phyloP scores from a whole-genome alignment of 495 filamentous ascomycete species.

The Cenococcum geophilum region DNA sequence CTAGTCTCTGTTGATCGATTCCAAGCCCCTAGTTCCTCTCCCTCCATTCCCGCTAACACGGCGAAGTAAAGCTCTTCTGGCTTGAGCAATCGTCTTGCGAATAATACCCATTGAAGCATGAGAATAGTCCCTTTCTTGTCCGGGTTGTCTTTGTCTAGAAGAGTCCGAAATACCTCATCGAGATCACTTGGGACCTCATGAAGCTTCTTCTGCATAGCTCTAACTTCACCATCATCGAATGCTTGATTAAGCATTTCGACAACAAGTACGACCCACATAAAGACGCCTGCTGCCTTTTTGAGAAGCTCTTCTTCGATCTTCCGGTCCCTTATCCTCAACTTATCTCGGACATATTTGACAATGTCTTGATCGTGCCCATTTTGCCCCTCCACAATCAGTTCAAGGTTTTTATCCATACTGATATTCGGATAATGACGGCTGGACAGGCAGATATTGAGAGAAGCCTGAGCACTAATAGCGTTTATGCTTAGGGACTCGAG shows the following conservation, averaged over 20 bases:
- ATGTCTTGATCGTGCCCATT: constrained; percentile 21
- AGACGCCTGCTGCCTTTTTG: constrained; percentile 21
- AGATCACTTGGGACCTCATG: constrained; percentile 21
- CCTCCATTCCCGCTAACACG: constrained; percentile 12
- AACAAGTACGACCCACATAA: constrained; percentile 28
- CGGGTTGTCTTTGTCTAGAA: constrained; percentile 13
- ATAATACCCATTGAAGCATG: constrained; percentile 21
- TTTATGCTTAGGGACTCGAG: constrained; percentile 13
- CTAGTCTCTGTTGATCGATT: constrained; percentile 10
- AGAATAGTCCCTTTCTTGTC: constrained; percentile 6
- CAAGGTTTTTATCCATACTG: constrained; percentile 34
- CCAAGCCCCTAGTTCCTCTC: background rate
- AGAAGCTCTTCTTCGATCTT: constrained; percentile 16
- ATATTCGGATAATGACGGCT: constrained; percentile 50
- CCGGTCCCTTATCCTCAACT: constrained; percentile 8
- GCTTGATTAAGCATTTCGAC: constrained; percentile 22
- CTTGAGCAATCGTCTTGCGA: constrained; percentile 15
- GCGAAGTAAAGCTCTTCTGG: constrained; percentile 19
- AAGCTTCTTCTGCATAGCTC: constrained; percentile 11
- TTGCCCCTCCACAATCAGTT: constrained; percentile 33
- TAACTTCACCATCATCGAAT: constrained; percentile 13
- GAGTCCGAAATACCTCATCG: constrained; percentile 16
- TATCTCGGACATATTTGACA: constrained; percentile 10
- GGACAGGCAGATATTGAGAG: constrained; percentile 41
- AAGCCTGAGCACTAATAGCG: constrained; percentile 5